Conservation (phyloP, 345 rosid species). For the Murraya paniculata region DNA sequence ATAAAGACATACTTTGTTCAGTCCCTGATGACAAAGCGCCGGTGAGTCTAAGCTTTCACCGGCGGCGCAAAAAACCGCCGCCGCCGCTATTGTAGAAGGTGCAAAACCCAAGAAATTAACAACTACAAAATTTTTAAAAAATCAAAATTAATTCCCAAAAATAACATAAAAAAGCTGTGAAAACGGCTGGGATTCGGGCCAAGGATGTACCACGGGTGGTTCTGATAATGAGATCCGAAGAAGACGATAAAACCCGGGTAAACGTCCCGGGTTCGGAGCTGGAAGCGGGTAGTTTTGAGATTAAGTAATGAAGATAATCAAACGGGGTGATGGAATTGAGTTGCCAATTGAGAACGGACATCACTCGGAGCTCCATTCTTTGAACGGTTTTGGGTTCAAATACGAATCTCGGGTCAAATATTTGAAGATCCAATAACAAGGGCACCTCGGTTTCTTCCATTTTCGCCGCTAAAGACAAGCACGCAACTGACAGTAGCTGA, state of each 20-base stretch:
- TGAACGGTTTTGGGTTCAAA: slow-evolving; percentile 53
- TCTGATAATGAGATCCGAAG: slow-evolving; percentile 52
- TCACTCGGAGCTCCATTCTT: slow-evolving; percentile 58
- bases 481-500: slow-evolving; percentile 68
- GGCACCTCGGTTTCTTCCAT: slow-evolving; percentile 60
- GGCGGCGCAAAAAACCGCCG: slow-evolving; percentile 46
- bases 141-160: background rate
- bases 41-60: slow-evolving; percentile 22
- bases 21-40: slow-evolving; percentile 22
- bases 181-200: background rate
- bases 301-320: slow-evolving; percentile 47
- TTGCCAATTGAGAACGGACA: slow-evolving; percentile 53
- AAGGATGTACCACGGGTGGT: slow-evolving; percentile 48
- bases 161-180: background rate
- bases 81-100: slow-evolving; percentile 57
- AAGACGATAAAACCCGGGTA: slow-evolving; percentile 30
- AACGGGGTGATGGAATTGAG: slow-evolving; percentile 57
- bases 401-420: slow-evolving; percentile 47
- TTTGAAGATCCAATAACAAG: slow-evolving; percentile 46
- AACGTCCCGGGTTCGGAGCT: slow-evolving; percentile 7
- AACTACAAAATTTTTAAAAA: slow-evolving; percentile 25
- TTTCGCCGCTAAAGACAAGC: slow-evolving; percentile 67
- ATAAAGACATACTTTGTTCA: slow-evolving; percentile 38
- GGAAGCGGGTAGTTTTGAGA: slow-evolving; percentile 32
- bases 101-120: slow-evolving; percentile 52